Percentiles rank a stretch among this genome's conserved stretches.
phyloP scores from a whole-genome alignment of 257 asterid genomes.

The Solanum chilense region DNA sequence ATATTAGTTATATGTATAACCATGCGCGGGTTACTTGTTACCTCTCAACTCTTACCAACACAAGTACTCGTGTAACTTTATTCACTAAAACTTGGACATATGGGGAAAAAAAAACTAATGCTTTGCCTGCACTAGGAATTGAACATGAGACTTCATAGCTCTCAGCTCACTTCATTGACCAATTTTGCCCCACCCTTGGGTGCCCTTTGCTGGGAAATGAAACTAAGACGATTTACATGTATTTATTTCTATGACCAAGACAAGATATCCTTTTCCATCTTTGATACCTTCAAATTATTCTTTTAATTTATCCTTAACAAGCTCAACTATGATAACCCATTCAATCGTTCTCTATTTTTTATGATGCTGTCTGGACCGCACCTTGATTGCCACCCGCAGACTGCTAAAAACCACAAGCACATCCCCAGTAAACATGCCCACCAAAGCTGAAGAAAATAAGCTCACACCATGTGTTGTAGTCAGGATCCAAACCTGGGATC shows the following conservation, averaged over 20 bases:
- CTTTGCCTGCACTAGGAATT: not conserved
- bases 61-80: not conserved
- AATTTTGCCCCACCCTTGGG: not conserved
- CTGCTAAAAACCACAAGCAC: not conserved
- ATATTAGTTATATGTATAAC: not conserved
- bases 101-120: not conserved
- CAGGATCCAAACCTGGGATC: not conserved
- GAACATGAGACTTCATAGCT: not conserved
- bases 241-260: not conserved
- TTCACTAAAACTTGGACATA: not conserved
- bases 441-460: not conserved
- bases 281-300: not conserved
- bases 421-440: not conserved
- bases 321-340: not conserved
- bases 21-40: not conserved
- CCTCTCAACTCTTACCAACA: not conserved
- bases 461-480: not conserved
- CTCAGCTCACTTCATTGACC: not conserved
- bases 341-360: not conserved
- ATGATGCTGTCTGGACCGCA: not conserved
- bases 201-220: not conserved
- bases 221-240: not conserved
- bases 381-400: not conserved
- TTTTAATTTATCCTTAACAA: not conserved
- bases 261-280: not conserved